Evolutionary conservation across 805 yeast genomes (phyloP).

Genomic region (Zygoascus flipseniorum): DNA sequence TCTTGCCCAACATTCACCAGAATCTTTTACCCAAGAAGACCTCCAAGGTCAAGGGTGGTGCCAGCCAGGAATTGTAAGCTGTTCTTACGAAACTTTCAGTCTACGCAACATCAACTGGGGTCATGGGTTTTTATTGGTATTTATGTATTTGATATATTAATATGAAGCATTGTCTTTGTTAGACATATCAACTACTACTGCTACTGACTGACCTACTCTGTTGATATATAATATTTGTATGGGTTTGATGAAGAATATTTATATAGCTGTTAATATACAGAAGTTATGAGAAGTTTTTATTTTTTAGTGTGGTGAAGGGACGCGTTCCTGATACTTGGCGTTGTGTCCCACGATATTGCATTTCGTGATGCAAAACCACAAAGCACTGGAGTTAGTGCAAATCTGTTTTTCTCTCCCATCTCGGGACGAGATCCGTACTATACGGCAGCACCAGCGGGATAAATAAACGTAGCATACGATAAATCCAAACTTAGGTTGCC

Average conservation of each 20-base stretch:
- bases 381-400: neutral
- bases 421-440: no score
- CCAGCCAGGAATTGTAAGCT: constrained; percentile 32
- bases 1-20: constrained; percentile 93
- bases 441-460: no score
- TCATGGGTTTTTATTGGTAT: neutral
- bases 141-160: constrained; percentile 1
- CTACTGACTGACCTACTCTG: neutral
- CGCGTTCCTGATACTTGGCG: no score
- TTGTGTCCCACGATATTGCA: no score
- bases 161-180: neutral
- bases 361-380: neutral
- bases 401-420: no score
- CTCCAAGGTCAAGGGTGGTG: constrained; percentile 30
- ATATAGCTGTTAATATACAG: neutral
- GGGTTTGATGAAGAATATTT: neutral
- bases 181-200: neutral
- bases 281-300: neutral
- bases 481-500: no score
- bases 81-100: constrained; percentile 2
- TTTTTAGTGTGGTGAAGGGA: no score
- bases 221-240: neutral
- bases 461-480: no score
- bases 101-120: neutral
- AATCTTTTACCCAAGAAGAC: constrained; percentile 71